These are phyloP conservation scores for Phytophthora sp. DNA, from an alignment of 352 stramenopile genomes.

Conservation along the genomic window DNA sequence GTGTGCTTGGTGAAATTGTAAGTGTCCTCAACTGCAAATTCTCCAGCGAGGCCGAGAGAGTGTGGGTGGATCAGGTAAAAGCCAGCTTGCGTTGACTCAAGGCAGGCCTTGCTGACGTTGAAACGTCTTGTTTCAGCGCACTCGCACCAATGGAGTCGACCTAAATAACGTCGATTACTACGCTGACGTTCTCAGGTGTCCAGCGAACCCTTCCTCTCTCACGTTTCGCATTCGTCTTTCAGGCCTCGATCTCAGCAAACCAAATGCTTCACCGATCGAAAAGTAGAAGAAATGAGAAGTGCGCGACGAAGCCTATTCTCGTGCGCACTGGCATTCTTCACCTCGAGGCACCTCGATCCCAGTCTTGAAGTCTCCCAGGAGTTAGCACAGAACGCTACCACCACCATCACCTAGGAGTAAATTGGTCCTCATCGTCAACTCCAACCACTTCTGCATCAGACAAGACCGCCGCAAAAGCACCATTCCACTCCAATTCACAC, in stretches of 20 bases:
- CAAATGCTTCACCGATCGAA: background rate
- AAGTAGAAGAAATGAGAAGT: slow-evolving; percentile 3
- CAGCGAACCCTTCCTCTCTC: slow-evolving; percentile 14
- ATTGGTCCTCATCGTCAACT: background rate
- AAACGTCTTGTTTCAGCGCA: slow-evolving; percentile 10
- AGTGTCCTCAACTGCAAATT: background rate
- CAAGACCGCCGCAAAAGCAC: slow-evolving; percentile 1
- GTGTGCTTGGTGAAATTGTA: slow-evolving; percentile 6
- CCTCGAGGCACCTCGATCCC: background rate
- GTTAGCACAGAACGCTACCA: slow-evolving; percentile 2
- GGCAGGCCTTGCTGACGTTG: slow-evolving; percentile 4
- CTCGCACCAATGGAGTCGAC: background rate
- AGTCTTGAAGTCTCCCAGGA: slow-evolving; percentile 24
- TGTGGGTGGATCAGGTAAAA: background rate
- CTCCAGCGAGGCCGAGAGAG: background rate
- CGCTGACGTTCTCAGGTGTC: slow-evolving; percentile 5
- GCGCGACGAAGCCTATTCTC: slow-evolving; percentile 30
- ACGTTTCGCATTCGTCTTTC: slow-evolving; percentile 29
- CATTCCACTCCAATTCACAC: background rate
- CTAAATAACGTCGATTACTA: slow-evolving; percentile 2
- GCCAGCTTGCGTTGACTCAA: slow-evolving; percentile 11
- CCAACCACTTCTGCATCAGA: background rate
- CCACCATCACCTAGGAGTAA: slow-evolving; percentile 1
- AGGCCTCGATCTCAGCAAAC: background rate
- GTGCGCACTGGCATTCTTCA: slow-evolving; percentile 14